These are phyloP conservation scores for Endothia cerciana DNA, from an alignment of 2,329 filamentous ascomycete species.

Conservation along the genomic window DNA sequence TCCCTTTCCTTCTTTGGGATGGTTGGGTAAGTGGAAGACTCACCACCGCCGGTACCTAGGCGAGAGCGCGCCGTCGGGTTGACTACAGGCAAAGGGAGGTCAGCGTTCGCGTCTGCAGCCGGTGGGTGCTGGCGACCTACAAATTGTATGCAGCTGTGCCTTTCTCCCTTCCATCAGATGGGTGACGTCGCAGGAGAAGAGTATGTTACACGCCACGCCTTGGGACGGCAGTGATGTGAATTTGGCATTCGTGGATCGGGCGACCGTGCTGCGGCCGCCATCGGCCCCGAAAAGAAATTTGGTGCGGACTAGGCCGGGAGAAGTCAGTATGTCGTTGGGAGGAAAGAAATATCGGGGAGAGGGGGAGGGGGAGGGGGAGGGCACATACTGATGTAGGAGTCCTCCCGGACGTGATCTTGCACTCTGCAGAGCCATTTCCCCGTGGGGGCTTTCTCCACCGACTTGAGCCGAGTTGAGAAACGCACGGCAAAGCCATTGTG, in stretches of 20 bases:
- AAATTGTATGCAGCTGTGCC: slow-evolving; percentile 57
- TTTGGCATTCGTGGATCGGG: background rate
- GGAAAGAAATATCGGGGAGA: too few relatives aligned
- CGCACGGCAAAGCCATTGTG: slow-evolving; percentile 43
- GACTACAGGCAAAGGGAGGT: slow-evolving; percentile 40
- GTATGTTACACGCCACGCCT: slow-evolving; percentile 22
- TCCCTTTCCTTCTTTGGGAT: background rate
- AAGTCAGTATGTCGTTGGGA: background rate
- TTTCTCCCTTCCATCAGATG: slow-evolving; percentile 52
- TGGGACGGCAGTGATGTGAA: slow-evolving; percentile 13
- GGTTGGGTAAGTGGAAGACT: background rate
- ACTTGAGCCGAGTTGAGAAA: slow-evolving; percentile 44
- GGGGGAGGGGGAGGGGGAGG: background rate
- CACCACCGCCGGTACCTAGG: slow-evolving; percentile 46
- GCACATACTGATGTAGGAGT: slow-evolving; percentile 34
- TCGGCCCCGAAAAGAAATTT: slow-evolving; percentile 65
- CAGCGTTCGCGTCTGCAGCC: background rate
- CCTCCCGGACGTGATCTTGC: slow-evolving; percentile 41
- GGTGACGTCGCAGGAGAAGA: slow-evolving; percentile 46
- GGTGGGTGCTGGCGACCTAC: background rate
- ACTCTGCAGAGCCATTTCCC: slow-evolving; percentile 34
- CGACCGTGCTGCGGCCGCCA: slow-evolving; percentile 24
- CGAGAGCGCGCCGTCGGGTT: slow-evolving; percentile 50
- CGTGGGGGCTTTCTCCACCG: slow-evolving; percentile 32
- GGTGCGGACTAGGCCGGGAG: slow-evolving; percentile 47